Percentiles rank a stretch among this genome's conserved stretches.
These are phyloP conservation scores for Talaromyces funiculosus DNA, from an alignment of 2,329 filamentous ascomycete species.

Conservation along the genomic window DNA sequence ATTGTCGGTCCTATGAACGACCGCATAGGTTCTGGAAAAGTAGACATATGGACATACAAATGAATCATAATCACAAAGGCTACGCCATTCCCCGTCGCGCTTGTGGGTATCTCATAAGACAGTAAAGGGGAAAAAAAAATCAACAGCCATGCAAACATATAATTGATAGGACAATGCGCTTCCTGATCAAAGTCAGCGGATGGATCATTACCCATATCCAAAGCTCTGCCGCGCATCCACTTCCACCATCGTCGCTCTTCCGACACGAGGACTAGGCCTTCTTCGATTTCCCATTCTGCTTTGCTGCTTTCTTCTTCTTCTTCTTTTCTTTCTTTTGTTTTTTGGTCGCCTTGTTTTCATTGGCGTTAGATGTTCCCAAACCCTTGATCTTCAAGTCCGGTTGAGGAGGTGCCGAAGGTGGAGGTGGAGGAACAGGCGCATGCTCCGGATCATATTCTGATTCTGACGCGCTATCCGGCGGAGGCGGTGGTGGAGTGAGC, in stretches of 20 bases:
- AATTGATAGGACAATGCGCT: not conserved
- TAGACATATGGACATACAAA: slow-evolving; percentile 1
- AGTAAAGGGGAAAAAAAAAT: slow-evolving; percentile 3
- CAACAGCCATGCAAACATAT: not conserved
- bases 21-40: slow-evolving; percentile 4
- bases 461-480: slow-evolving; percentile 20
- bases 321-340: slow-evolving; percentile 10
- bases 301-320: slow-evolving; percentile 3
- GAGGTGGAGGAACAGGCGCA: slow-evolving; percentile 15
- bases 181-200: not conserved
- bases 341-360: not conserved
- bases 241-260: not conserved
- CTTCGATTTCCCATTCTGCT: not conserved
- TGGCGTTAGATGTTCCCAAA: not conserved
- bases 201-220: not conserved
- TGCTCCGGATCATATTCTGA: slow-evolving; percentile 18
- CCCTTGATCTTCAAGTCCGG: slow-evolving; percentile 4
- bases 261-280: not conserved
- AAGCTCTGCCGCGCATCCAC: not conserved
- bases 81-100: slow-evolving; percentile 3
- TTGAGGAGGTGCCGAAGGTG: not conserved
- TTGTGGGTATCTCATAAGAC: slow-evolving; percentile 7
- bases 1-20: slow-evolving; percentile 3
- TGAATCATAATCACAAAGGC: not conserved
- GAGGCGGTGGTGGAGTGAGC: slow-evolving; percentile 20